Percentiles rank a stretch among this genome's conserved stretches.
Evolutionary conservation across 75 land plant species (phyloP).

Genomic region (Picea sitchensis): DNA sequence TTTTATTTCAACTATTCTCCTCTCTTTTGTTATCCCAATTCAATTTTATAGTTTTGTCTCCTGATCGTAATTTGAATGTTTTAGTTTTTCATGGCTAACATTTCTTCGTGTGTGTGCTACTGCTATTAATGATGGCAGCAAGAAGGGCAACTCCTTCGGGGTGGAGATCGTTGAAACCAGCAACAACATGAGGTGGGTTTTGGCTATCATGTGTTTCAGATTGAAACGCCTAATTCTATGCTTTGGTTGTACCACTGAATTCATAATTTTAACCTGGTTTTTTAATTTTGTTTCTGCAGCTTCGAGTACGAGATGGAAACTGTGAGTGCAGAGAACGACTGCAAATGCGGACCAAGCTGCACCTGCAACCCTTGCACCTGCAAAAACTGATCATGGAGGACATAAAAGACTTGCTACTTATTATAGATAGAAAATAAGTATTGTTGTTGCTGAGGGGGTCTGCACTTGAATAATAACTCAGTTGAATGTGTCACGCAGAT

Average conservation of each 20-base stretch:
- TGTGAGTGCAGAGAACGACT: not conserved
- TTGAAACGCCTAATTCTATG: too few relatives aligned
- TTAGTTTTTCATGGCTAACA: too few relatives aligned
- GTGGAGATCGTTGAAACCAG: constrained; percentile 7
- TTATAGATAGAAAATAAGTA: too few relatives aligned
- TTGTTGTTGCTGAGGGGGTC: too few relatives aligned
- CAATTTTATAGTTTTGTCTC: not conserved
- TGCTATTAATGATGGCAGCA: not conserved
- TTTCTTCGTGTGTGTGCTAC: not conserved
- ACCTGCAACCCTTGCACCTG: not conserved
- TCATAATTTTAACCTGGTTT: too few relatives aligned
- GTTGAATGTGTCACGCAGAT: too few relatives aligned
- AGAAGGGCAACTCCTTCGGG: not conserved
- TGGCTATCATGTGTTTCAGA: too few relatives aligned
- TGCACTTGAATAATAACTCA: too few relatives aligned
- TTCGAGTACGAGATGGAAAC: not conserved
- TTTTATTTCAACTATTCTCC: not conserved
- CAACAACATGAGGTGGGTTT: not conserved
- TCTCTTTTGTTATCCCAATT: not conserved
- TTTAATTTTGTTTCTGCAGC: not conserved
- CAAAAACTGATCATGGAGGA: not conserved
- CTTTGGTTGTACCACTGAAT: too few relatives aligned
- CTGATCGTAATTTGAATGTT: too few relatives aligned
- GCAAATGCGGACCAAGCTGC: not conserved
- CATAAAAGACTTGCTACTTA: too few relatives aligned